Conservation (phyloP, 225 moss, liverwort and hornwort genomes). For the Straminergon stramineum region DNA sequence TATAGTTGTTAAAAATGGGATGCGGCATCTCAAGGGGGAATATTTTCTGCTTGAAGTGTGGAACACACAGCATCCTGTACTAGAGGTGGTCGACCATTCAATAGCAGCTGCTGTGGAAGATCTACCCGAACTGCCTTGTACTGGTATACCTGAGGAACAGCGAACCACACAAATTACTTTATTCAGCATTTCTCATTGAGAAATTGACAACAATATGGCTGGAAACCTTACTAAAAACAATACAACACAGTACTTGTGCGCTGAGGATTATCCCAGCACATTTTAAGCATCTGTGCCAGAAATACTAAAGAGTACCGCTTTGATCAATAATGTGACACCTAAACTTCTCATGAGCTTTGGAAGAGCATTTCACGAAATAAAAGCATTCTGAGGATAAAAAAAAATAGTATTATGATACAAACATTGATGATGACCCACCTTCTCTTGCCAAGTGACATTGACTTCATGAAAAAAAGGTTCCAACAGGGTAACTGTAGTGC, state of each 20-base stretch:
- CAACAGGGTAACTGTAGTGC: conserved; percentile 36
- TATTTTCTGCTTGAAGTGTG: conserved; percentile 52
- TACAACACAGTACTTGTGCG: not conserved
- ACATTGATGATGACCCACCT: conserved; percentile 8
- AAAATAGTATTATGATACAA: not conserved
- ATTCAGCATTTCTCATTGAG: not conserved
- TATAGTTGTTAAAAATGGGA: conserved; percentile 1
- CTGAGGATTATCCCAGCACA: not conserved
- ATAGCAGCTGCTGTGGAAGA: conserved; percentile 48
- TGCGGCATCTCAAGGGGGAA: conserved; percentile 37
- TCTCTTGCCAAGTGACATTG: conserved; percentile 40
- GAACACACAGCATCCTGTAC: conserved; percentile 60
- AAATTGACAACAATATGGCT: not conserved
- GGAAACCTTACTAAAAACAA: not conserved
- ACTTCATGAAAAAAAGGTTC: conserved; percentile 51
- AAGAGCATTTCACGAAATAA: not conserved
- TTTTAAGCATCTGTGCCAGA: not conserved
- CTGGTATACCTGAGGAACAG: conserved; percentile 18
- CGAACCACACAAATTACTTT: not conserved
- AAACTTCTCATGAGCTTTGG: not conserved
- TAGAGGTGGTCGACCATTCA: conserved; percentile 51
- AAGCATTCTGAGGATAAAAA: not conserved
- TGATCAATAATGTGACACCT: not conserved
- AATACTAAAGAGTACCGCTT: not conserved
- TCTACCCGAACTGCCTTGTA: conserved; percentile 50